Evolutionary conservation across 139 green algal genomes (phyloP).

Genomic region (Limnomonas spitsbergensis): DNA sequence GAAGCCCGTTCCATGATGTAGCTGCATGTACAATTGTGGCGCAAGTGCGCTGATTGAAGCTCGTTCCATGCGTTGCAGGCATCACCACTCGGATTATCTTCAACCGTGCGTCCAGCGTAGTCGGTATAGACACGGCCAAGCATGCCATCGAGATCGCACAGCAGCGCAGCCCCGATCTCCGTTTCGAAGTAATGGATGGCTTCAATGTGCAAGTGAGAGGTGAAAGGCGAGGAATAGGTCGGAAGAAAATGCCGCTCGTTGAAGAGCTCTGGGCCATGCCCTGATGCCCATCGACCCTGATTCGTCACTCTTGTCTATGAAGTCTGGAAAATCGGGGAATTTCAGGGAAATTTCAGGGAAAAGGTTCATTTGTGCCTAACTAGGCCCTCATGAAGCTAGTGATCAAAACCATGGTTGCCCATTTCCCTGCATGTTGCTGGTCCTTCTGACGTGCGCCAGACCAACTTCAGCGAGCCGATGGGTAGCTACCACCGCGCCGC

Average conservation of each 20-base stretch:
- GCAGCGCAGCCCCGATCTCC: background rate
- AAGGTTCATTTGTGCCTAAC: background rate
- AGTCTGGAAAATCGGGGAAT: no score
- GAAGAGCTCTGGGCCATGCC: no score
- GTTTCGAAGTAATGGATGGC: background rate
- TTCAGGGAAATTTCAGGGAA: no score
- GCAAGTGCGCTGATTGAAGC: no score
- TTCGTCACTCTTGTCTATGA: background rate
- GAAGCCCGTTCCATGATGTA: no score
- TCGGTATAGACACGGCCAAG: background rate
- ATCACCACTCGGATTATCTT: background rate
- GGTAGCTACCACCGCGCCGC: no score
- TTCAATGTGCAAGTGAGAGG: slow-evolving; percentile 2
- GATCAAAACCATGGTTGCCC: background rate
- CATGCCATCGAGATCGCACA: background rate
- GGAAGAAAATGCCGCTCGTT: no score
- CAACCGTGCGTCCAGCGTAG: background rate
- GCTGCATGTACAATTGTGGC: no score
- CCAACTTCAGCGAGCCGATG: no score
- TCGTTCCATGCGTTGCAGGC: no score
- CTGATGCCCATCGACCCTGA: background rate
- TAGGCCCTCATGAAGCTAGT: background rate
- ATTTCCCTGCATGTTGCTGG: no score
- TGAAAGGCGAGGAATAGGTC: background rate
- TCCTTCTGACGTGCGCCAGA: no score